Percentiles rank a stretch among this genome's conserved stretches.
Evolutionary conservation across 148 eudicot genomes (phyloP).

Genomic region (Rhododendron henanense): DNA sequence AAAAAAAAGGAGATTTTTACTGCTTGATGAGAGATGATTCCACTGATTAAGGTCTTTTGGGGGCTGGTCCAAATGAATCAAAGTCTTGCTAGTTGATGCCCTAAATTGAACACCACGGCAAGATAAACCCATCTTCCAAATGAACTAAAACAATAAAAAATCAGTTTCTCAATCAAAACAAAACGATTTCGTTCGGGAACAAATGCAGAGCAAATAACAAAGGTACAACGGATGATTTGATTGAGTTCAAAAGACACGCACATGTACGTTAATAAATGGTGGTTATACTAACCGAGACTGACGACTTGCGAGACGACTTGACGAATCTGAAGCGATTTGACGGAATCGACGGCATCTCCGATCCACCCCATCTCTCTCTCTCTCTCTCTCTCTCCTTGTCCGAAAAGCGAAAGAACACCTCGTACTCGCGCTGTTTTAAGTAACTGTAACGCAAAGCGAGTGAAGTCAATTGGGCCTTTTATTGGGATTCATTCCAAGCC

Average conservation of each 20-base stretch:
- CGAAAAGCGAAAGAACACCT: background rate
- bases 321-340: constrained; percentile 52
- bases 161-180: background rate
- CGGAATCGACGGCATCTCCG: constrained; percentile 52
- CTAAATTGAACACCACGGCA: background rate
- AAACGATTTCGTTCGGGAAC: background rate
- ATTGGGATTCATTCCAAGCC: no score
- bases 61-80: background rate
- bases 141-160: background rate
- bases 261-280: background rate
- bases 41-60: background rate
- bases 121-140: background rate
- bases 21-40: background rate
- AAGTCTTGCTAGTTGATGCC: background rate
- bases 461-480: no score
- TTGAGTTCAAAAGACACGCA: background rate
- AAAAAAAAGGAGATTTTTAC: background rate
- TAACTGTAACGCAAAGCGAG: background rate
- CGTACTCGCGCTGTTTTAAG: background rate
- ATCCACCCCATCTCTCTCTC: constrained; percentile 45
- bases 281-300: constrained; percentile 14
- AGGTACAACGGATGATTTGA: background rate
- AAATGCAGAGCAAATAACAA: background rate
- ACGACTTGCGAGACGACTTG: constrained; percentile 49
- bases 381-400: background rate